These are phyloP conservation scores for Nicotiana tabacum DNA, from an alignment of 257 asterid genomes.

Conservation along the genomic window DNA sequence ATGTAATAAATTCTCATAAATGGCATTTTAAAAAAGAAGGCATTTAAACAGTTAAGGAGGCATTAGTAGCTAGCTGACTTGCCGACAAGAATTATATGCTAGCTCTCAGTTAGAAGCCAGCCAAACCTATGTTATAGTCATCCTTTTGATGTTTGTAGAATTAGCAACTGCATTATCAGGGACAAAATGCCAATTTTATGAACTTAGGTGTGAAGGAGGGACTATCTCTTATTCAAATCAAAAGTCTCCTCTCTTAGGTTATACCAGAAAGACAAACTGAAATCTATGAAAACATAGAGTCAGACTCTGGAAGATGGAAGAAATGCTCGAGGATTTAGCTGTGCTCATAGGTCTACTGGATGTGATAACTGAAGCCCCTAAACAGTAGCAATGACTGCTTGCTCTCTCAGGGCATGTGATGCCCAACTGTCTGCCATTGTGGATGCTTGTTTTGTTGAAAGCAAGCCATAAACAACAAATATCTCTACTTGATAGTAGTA, in stretches of 20 bases:
- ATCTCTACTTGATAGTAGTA: neutral
- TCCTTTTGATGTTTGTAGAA: neutral
- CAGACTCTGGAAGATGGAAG: neutral
- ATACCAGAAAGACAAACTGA: neutral
- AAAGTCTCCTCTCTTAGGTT: neutral
- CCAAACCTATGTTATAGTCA: neutral
- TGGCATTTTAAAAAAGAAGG: no score
- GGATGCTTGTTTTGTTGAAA: neutral
- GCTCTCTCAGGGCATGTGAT: neutral
- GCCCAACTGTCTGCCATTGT: neutral
- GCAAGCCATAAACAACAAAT: neutral
- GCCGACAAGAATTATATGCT: neutral
- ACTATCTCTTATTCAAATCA: neutral
- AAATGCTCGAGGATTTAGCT: neutral
- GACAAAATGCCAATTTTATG: neutral
- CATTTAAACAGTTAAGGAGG: neutral
- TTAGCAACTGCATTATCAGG: neutral
- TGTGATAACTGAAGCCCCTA: constrained; percentile 3
- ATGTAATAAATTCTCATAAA: neutral
- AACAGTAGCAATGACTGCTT: neutral
- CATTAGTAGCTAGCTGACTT: neutral
- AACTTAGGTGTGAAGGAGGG: neutral
- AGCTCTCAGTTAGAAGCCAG: neutral
- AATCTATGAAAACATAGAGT: neutral
- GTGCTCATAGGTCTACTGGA: neutral